These are phyloP conservation scores for Luffa acutangula DNA, from an alignment of 306 rosid species.

Conservation along the genomic window DNA sequence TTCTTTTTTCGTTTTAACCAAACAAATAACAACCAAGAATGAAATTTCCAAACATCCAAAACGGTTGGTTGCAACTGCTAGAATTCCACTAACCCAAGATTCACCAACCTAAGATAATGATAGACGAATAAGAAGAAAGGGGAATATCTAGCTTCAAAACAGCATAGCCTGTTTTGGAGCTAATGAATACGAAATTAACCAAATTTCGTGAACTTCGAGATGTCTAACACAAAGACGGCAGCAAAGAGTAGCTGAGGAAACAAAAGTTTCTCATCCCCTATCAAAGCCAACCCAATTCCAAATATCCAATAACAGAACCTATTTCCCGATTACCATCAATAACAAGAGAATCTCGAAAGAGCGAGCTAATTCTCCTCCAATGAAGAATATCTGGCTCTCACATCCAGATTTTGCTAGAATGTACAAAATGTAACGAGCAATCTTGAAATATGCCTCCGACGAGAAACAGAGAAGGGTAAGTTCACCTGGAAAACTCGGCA, in stretches of 20 bases:
- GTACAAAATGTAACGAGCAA: not conserved
- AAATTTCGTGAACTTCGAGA: slow-evolving; percentile 42
- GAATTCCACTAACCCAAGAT: slow-evolving; percentile 18
- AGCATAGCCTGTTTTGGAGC: not conserved
- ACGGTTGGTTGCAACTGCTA: slow-evolving; percentile 36
- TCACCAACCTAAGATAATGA: slow-evolving; percentile 1
- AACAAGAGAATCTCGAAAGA: not conserved
- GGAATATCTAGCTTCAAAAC: not conserved
- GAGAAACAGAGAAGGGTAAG: not conserved
- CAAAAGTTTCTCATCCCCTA: slow-evolving; percentile 7
- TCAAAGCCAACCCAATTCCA: not conserved
- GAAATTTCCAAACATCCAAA: slow-evolving; percentile 12
- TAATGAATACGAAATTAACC: not conserved
- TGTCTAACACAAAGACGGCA: slow-evolving; percentile 20
- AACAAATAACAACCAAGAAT: slow-evolving; percentile 29
- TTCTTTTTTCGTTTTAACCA: slow-evolving; percentile 10
- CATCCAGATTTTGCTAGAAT: not conserved
- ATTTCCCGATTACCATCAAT: not conserved
- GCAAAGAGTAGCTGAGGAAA: not conserved
- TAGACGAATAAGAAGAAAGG: not conserved
- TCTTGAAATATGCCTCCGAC: slow-evolving; percentile 2
- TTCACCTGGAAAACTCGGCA: slow-evolving; percentile 1
- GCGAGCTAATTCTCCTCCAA: not conserved
- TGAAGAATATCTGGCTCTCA: not conserved
- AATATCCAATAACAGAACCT: not conserved